A percentile compares a stretch with the other conserved stretches of the same genome.
Evolutionary conservation across 306 rosid genomes (phyloP).

Genomic region (Ormosia emarginata): DNA sequence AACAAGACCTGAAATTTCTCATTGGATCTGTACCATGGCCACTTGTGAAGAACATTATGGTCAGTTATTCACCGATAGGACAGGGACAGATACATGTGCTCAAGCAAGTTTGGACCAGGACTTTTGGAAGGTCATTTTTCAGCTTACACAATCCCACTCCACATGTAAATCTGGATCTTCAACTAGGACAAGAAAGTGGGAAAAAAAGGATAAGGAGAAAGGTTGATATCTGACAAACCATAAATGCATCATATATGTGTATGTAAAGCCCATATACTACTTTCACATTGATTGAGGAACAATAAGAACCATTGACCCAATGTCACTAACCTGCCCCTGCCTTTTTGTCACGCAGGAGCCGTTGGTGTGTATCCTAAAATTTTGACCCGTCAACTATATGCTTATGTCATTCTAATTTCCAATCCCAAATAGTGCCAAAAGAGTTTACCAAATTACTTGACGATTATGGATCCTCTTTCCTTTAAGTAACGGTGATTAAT

Average conservation of each 20-base stretch:
- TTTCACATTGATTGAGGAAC: too few relatives aligned
- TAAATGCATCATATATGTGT: not conserved
- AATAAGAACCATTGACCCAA: too few relatives aligned
- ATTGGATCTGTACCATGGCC: not conserved
- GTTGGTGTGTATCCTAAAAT: too few relatives aligned
- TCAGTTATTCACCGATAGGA: not conserved
- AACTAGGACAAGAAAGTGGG: not conserved
- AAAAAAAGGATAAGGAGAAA: too few relatives aligned
- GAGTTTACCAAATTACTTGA: not conserved
- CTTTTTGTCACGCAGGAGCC: too few relatives aligned
- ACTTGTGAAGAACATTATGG: not conserved
- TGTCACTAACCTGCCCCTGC: too few relatives aligned
- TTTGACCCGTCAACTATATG: too few relatives aligned
- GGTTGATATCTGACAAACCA: not conserved
- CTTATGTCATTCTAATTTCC: too few relatives aligned
- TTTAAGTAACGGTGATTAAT: not conserved
- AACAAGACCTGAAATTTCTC: too few relatives aligned
- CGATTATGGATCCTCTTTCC: not conserved
- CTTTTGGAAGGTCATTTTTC: not conserved
- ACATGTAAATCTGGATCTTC: not conserved
- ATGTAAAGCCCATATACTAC: too few relatives aligned
- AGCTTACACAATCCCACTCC: not conserved
- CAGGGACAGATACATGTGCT: not conserved
- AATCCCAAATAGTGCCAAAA: not conserved
- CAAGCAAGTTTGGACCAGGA: not conserved